phyloP scores from a whole-genome alignment of 2,329 filamentous ascomycete species.

The Trichoderma breve region DNA sequence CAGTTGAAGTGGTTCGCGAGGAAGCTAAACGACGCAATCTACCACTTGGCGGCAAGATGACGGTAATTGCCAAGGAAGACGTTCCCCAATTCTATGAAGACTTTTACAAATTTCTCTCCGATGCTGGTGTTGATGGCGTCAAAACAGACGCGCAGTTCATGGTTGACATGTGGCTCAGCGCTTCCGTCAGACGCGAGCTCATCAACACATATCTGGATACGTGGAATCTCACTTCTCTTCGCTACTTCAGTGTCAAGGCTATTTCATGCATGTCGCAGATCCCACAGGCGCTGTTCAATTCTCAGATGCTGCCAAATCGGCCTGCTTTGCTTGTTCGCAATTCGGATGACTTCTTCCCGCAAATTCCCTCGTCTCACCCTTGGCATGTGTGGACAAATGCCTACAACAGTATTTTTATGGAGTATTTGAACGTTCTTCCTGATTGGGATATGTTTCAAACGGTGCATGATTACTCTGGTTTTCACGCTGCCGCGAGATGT shows the following conservation, averaged over 20 bases:
- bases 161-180: constrained; percentile 70
- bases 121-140: constrained; percentile 75
- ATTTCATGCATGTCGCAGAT: constrained; percentile 96
- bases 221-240: constrained; percentile 75
- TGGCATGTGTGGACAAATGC: constrained; percentile 98
- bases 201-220: constrained; percentile 78
- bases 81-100: constrained; percentile 78
- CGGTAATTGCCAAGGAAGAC: constrained; percentile 71
- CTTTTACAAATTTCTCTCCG: constrained; percentile 80
- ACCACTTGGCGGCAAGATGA: constrained; percentile 62
- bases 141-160: constrained; percentile 95
- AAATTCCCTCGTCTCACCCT: constrained; percentile 74
- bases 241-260: constrained; percentile 71
- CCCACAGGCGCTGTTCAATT: constrained; percentile 82
- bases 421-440: constrained; percentile 81
- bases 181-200: constrained; percentile 68
- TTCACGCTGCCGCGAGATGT: constrained; percentile 87
- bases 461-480: constrained; percentile 65
- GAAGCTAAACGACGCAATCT: constrained; percentile 47
- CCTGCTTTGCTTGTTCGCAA: constrained; percentile 77
- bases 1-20: constrained; percentile 55
- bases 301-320: constrained; percentile 73
- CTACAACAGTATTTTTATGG: constrained; percentile 78
- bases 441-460: constrained; percentile 77
- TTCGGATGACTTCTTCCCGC: constrained; percentile 89